These are phyloP conservation scores for Bullera alba DNA, from an alignment of 768 basidiomycete species.

Conservation along the genomic window DNA sequence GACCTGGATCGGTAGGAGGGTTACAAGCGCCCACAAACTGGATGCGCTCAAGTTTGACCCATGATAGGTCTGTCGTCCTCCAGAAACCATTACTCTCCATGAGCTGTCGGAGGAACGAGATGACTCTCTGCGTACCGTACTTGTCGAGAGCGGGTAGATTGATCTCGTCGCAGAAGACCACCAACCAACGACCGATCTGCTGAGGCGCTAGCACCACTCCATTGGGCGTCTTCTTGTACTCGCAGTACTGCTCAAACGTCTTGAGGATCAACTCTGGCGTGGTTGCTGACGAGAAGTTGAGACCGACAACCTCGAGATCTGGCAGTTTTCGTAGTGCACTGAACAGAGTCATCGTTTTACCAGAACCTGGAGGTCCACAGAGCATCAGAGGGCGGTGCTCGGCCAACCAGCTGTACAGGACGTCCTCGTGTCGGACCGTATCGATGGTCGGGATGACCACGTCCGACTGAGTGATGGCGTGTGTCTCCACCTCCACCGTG, in stretches of 20 bases:
- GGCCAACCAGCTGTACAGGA: constrained; percentile 95
- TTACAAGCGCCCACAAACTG: constrained; percentile 99
- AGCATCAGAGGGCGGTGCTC: constrained; percentile 98
- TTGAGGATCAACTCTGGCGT: constrained; percentile 96
- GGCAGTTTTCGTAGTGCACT: constrained; percentile 94
- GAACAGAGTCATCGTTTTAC: constrained; percentile 99
- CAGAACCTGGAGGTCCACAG: constrained; percentile 98
- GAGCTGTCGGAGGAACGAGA: constrained; percentile 94
- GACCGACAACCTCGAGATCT: constrained; percentile 97
- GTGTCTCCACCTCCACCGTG: constrained; percentile 91
- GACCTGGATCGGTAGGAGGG: constrained; percentile 96
- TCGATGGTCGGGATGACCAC: constrained; percentile 98
- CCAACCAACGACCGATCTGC: constrained; percentile 95
- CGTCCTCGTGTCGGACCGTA: constrained; percentile 96
- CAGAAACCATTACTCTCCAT: constrained; percentile 93
- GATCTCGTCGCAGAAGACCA: constrained; percentile 99
- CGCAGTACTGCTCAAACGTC: constrained; percentile 99
- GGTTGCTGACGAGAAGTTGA: constrained; percentile 98
- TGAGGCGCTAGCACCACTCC: constrained; percentile 91
- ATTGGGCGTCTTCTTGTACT: constrained; percentile 96
- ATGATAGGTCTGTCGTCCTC: constrained; percentile 86
- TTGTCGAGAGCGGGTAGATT: constrained; percentile 94
- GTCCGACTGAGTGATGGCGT: constrained; percentile 89
- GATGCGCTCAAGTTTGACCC: constrained; percentile 97
- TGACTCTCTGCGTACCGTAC: constrained; percentile 96